Evolutionary conservation across 129 eudicot species (phyloP).

Genomic region (Smallanthus sonchifolius): DNA sequence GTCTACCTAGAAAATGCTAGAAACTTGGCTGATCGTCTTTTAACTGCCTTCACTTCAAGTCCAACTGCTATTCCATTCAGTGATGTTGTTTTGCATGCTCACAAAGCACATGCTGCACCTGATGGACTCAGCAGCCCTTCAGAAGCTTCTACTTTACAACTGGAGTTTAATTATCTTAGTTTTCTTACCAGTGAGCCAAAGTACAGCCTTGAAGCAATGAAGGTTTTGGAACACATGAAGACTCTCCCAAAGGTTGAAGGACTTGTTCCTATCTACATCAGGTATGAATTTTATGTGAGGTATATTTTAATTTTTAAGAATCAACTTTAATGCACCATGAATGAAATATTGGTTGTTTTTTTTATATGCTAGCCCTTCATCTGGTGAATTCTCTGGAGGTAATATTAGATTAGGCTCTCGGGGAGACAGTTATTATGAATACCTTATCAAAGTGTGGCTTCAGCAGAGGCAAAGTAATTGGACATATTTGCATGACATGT

Average conservation of each 20-base stretch:
- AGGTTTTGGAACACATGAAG: constrained; percentile 86
- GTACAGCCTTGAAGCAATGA: constrained; percentile 74
- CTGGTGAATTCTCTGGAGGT: constrained; percentile 84
- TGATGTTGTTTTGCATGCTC: constrained; percentile 78
- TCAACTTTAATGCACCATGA: constrained; percentile 3
- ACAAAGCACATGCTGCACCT: constrained; percentile 77
- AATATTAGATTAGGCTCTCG: constrained; percentile 94
- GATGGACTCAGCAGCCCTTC: constrained; percentile 95
- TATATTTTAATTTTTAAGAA: neutral
- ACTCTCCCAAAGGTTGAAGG: constrained; percentile 87
- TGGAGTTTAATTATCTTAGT: constrained; percentile 91
- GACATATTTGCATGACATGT: constrained; percentile 75
- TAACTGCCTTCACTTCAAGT: constrained; percentile 80
- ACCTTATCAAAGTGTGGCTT: constrained; percentile 97
- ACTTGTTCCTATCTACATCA: constrained; percentile 89
- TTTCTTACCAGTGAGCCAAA: constrained; percentile 73
- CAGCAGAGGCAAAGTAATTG: constrained; percentile 61
- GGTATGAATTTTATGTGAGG: constrained; percentile 35
- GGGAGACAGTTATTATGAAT: constrained; percentile 98
- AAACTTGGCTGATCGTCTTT: constrained; percentile 73
- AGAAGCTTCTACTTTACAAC: constrained; percentile 89
- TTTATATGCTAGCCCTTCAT: constrained; percentile 59
- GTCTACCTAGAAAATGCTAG: constrained; percentile 82
- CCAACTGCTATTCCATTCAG: constrained; percentile 88
- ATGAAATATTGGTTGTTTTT: constrained; percentile 12